A percentile compares a stretch with the other conserved stretches of the same genome.
Conservation (phyloP, 345 rosid genomes). For the Syzygium jambos region DNA sequence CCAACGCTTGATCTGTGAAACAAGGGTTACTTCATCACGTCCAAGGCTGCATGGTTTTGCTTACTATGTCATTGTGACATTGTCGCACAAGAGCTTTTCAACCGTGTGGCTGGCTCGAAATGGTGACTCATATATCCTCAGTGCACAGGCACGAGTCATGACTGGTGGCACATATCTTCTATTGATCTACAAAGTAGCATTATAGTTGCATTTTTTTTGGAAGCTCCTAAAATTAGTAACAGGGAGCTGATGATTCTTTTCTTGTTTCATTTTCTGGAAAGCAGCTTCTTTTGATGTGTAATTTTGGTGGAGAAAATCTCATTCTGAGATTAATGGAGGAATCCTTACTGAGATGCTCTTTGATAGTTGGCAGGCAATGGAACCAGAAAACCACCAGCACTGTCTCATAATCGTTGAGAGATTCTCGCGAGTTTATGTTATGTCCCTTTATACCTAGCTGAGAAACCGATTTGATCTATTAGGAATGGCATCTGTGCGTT, state of each 20-base stretch:
- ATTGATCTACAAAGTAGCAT: background rate
- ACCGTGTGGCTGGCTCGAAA: background rate
- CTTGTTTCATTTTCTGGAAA: background rate
- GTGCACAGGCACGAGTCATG: background rate
- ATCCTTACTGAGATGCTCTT: background rate
- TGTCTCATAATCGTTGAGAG: background rate
- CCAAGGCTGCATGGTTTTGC: background rate
- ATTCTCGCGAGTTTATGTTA: background rate
- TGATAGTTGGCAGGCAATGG: background rate
- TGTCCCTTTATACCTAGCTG: background rate
- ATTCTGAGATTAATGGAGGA: background rate
- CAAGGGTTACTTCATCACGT: background rate
- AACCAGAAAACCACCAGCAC: background rate
- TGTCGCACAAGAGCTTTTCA: background rate
- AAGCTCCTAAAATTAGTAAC: slow-evolving; percentile 16
- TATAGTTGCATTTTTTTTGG: slow-evolving; percentile 18
- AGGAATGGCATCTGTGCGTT: background rate
- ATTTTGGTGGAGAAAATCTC: slow-evolving; percentile 1
- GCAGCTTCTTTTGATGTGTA: slow-evolving; percentile 2
- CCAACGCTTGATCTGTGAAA: slow-evolving; percentile 31
- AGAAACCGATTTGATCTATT: background rate
- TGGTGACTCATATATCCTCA: background rate
- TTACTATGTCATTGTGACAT: background rate
- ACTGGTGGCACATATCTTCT: background rate
- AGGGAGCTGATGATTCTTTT: slow-evolving; percentile 9